Base-by-base conservation (phyloP, 2,329 filamentous ascomycete species). In the Colletotrichum spaethianum region DNA sequence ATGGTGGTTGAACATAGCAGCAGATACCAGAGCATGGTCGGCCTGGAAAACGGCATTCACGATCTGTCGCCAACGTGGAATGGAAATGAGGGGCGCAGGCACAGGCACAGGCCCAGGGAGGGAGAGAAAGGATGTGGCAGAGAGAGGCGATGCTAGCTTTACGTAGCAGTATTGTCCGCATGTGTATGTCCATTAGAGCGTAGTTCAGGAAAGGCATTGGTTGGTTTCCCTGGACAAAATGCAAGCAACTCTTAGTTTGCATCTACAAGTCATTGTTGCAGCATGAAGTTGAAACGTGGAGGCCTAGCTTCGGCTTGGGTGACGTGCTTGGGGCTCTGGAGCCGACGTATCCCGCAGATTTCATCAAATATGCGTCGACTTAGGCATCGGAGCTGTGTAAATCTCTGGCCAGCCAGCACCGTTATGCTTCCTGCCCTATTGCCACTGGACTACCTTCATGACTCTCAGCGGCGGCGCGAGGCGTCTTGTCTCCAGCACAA, bases 1-100 rank as follows among this genome's bases (percentile, higher is more conserved):
- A 72, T 69, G 50, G 70, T 69, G 70, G 70, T 72, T 33, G 70
- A 70, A 72, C 66, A 72, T 72, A 72, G 67, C 59, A 65, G 70
- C 61, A 73, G 66, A 71, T 40, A 71, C 42, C 70, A 64, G 70
- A 73, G 70, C 60, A 70, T 60, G 70, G 61, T 61, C 28, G 14
- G 67, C 67, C 67, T 71, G 70, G 55, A 63, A 73, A 56, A 73
- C 44, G 67, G 67, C 50, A 50, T 16, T 71, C 61, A 62, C 23
- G 67, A 66, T 71, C 53, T 61, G 56, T 71, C 36, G 70, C 67
- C 66, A 71, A 73, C 31, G 61, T 71, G 61, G 67, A 66, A 71
- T 62, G 70, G 70, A 71, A 66, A 56, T 55, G 31, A 66, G 55
- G 36, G 40, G 70, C 31, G 44, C 16, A 40, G 33, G n/a, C 53